Conservation (phyloP, 257 asterid genomes). For the Solanum clarkiae region DNA sequence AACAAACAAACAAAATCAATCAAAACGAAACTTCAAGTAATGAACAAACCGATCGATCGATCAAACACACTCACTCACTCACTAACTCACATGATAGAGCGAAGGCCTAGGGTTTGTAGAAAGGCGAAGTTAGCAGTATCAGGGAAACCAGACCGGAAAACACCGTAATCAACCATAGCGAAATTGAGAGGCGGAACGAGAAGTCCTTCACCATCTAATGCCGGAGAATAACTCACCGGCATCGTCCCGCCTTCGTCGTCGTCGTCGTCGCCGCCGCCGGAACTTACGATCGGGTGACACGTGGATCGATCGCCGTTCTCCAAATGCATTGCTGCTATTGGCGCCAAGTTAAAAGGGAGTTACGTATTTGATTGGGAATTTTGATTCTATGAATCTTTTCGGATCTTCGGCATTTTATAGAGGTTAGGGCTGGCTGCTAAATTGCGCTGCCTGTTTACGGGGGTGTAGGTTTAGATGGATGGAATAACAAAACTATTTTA, state of each 20-base stretch:
- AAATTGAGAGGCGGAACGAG: slow-evolving; percentile 73
- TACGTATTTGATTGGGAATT: not conserved
- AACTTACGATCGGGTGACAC: slow-evolving; percentile 17
- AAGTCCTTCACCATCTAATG: slow-evolving; percentile 13
- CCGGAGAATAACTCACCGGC: not conserved
- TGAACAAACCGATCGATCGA: not conserved
- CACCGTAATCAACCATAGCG: slow-evolving; percentile 83
- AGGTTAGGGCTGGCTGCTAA: not conserved
- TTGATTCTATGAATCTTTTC: not conserved
- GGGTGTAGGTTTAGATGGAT: not conserved
- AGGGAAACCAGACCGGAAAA: slow-evolving; percentile 91
- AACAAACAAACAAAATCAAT: not conserved
- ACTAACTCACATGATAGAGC: slow-evolving; percentile 47
- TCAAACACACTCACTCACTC: not conserved
- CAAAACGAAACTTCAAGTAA: not conserved
- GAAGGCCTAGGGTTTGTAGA: slow-evolving; percentile 76
- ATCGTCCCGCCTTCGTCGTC: not conserved
- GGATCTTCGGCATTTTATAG: not conserved
- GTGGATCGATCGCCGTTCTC: slow-evolving; percentile 26
- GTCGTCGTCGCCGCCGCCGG: not conserved
- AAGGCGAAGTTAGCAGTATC: slow-evolving; percentile 56
- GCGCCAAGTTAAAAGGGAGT: slow-evolving; percentile 7
- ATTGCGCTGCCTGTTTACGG: not conserved
- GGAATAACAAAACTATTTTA: too few species aligned
- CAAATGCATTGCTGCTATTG: slow-evolving; percentile 27